Base-by-base conservation (phyloP, 1,284 basidiomycete species). In the Pseudozyma tsukubaensis region DNA sequence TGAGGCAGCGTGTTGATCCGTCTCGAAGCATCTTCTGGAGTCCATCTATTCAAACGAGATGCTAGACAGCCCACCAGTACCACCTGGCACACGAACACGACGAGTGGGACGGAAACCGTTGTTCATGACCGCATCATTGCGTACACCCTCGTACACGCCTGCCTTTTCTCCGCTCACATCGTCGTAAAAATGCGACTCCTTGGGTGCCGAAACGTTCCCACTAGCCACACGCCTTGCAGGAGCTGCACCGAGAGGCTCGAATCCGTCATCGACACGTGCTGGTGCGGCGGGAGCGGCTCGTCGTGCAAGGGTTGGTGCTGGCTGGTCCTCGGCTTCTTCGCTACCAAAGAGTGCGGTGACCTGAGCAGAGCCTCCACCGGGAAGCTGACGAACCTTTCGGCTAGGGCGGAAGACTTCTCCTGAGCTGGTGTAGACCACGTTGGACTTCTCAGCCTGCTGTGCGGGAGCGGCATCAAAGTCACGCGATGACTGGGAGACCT, bases 391-490 rank as follows among this genome's bases (percentile, higher is more conserved):
- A 14, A 81, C 79, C 39, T 74, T 76, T 35, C 78, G 73, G 43
- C 72, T 81, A 16, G 79, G 78, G 29, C 77, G 64, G 62, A 78
- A 81, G 47, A 66, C 74, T 7, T 80, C 76, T 18, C 79, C 78
- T 4, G 76, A 73, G 54, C 70, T 74, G 39, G 76, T 77, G 62
- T 67, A 70, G 24, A 77, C 73, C 10, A 68, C 68, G 39, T 77
- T 72, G 52, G 50, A 18, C 35, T 49, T 45, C 13, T 55, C 63
- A 18, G 42, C 47, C 21, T 51, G 43, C 11, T 48, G 35, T 36
- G 45, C 56, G 13, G 62, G 39, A 6, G 29, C 37, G 16, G 45
- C 18, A 14, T 58, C 68, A 8, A 45, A 29, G 11, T 37, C 4
- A 36, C 48, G 54, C 42, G 57, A 59, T 21, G 40, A 42, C 35